Evolutionary conservation across 495 filamentous ascomycete genomes (phyloP), one percentile per base, ranked within the genome.

Genomic region (Talaromyces stipitatus): DNA sequence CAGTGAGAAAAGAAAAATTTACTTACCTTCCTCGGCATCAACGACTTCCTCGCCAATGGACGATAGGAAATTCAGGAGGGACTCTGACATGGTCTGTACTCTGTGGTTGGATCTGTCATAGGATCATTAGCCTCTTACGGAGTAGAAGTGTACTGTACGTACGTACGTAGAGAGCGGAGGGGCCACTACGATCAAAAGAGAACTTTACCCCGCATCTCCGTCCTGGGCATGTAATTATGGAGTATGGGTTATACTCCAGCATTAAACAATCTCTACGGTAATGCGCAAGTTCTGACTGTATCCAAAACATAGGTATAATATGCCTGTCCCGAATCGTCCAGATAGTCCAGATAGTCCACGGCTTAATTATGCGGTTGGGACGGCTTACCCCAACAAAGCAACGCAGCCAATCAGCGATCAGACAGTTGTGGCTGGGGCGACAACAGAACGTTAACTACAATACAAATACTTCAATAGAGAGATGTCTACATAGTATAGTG

Each of bases 1-100:
- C n/a, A n/a, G n/a, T n/a, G n/a, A n/a, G n/a, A n/a, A n/a, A n/a
- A n/a, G n/a, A n/a, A 56, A 27, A 29, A 29, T 64, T 54, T 66
- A 77, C 72, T 63, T 77, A 81, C 87, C 88, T 78, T 89, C 86
- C 65, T 85, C 83, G 26, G 79, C 73, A 64, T 85, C 81, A 24
- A 70, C 66, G 51, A 86, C 73, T 57, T 84, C 67, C 30, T 69
- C 62, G 43, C 72, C 68, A 18, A 64, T 63, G 28, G 30, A 36
- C 28, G 30, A 24, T 10, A 66, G 50, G 12, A 67, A 60, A 3
- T 62, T 57, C 16, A 41, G 9, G 8, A 41, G 28, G 38, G 46
- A 54, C 60, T 54, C 27, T 54, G 50, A 32, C 55, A 50, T 54
- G 27, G 45, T 10, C 20, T 54, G 22, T 33, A 36, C 5, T 38